A percentile compares a stretch with the other conserved stretches of the same genome.
phyloP scores from a whole-genome alignment of 2,329 filamentous ascomycete genomes.

The Penicillium psychrosexuale region DNA sequence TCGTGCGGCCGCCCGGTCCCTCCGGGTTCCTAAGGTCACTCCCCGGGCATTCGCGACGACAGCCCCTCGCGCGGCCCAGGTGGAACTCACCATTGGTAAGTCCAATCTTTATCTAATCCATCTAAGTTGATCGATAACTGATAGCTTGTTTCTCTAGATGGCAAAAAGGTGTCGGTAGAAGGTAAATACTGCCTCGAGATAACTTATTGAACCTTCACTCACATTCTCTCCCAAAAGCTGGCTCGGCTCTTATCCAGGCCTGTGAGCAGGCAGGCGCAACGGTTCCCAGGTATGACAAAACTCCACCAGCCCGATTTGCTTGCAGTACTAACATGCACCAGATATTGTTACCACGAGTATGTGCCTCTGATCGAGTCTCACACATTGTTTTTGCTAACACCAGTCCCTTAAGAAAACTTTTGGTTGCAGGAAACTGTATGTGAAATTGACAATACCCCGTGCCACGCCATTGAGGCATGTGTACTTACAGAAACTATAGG shows the following conservation, averaged over 20 bases:
- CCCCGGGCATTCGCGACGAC: constrained; percentile 80
- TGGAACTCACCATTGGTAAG: constrained; percentile 93
- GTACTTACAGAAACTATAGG: constrained; percentile 28
- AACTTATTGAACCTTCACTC: constrained; percentile 20
- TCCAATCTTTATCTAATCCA: constrained; percentile 35
- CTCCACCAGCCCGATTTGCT: neutral
- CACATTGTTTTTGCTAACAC: constrained; percentile 25
- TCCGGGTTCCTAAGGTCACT: constrained; percentile 51
- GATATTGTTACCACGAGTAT: constrained; percentile 99
- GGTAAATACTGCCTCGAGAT: constrained; percentile 53
- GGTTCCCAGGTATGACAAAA: constrained; percentile 67
- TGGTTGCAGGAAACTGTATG: constrained; percentile 95
- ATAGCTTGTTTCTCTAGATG: constrained; percentile 60
- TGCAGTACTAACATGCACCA: constrained; percentile 42
- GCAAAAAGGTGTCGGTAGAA: constrained; percentile 97
- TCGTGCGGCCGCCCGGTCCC: constrained; percentile 59
- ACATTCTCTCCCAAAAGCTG: constrained; percentile 58
- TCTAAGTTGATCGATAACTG: constrained; percentile 57
- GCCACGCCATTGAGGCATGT: neutral
- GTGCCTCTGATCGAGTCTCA: constrained; percentile 32
- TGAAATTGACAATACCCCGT: neutral
- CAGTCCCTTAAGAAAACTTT: constrained; percentile 68
- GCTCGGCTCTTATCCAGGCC: constrained; percentile 95
- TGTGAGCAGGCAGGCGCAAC: constrained; percentile 95
- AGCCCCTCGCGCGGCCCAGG: constrained; percentile 75